Evolutionary conservation across 768 basidiomycete genomes (phyloP).

Genomic region (Boletus speciosus): DNA sequence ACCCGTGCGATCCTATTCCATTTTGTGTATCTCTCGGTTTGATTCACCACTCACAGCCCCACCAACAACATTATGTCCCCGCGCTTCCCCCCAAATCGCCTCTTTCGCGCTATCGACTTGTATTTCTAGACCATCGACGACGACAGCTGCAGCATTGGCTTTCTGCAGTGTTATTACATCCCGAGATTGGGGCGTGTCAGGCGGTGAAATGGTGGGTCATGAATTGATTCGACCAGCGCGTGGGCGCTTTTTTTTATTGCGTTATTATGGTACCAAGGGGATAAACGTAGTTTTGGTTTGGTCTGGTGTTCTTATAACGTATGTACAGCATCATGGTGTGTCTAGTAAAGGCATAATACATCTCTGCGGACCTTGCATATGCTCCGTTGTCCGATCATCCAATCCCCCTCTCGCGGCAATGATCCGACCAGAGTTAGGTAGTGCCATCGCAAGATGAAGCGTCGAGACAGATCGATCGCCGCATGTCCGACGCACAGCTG

Average conservation of each 20-base stretch:
- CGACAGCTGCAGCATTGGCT: slow-evolving; percentile 66
- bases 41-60: slow-evolving; percentile 30
- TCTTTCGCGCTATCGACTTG: slow-evolving; percentile 60
- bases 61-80: slow-evolving; percentile 49
- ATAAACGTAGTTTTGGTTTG: background rate
- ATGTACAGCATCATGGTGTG: too few relatives aligned
- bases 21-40: too few relatives aligned
- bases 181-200: slow-evolving; percentile 62
- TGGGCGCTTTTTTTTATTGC: slow-evolving; percentile 6
- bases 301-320: background rate
- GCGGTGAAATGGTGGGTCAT: slow-evolving; percentile 63
- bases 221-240: slow-evolving; percentile 18
- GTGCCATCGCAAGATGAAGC: too few relatives aligned
- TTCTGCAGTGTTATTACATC: slow-evolving; percentile 58
- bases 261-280: slow-evolving; percentile 3
- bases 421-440: too few relatives aligned
- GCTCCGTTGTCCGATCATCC: too few relatives aligned
- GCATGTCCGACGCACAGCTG: too few relatives aligned
- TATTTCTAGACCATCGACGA: slow-evolving; percentile 63
- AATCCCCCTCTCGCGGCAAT: too few relatives aligned
- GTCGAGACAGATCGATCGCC: too few relatives aligned
- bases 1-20: slow-evolving; percentile 38
- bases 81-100: slow-evolving; percentile 66
- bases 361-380: too few relatives aligned
- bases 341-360: too few relatives aligned